Percentiles rank a stretch among this genome's conserved stretches.
Conservation (phyloP, 2,329 filamentous ascomycete species). For the Xylogone sp. region DNA sequence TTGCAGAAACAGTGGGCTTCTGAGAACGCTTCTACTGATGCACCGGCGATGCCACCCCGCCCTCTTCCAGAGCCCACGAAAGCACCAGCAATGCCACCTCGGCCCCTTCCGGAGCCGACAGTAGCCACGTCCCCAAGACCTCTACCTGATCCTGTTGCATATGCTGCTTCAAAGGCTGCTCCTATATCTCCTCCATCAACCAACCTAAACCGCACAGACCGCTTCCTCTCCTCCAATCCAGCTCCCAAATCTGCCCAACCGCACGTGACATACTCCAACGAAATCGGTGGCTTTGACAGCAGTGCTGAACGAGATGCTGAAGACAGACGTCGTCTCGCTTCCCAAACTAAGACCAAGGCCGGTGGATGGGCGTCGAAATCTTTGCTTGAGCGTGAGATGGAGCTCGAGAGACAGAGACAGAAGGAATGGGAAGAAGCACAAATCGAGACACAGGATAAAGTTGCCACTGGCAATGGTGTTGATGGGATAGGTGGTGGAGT, state of each 20-base stretch:
- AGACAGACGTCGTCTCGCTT: constrained; percentile 41
- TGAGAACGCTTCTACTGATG: constrained; percentile 11
- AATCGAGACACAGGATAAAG: constrained; percentile 49
- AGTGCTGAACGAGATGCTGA: constrained; percentile 46
- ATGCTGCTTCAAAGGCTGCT: constrained; percentile 13
- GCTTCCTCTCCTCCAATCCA: constrained; percentile 44
- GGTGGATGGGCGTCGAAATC: constrained; percentile 50
- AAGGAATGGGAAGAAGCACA: constrained; percentile 71
- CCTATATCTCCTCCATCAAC: constrained; percentile 13
- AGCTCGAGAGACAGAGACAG: constrained; percentile 54
- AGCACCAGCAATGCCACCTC: constrained; percentile 12
- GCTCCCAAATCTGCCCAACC: constrained; percentile 32
- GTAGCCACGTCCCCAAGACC: constrained; percentile 5
- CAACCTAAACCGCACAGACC: constrained; percentile 40
- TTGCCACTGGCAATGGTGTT: constrained; percentile 42
- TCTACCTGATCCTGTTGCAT: constrained; percentile 14
- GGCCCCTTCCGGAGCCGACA: constrained; percentile 33
- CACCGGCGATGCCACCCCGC: constrained; percentile 22
- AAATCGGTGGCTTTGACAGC: constrained; percentile 33
- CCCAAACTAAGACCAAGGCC: constrained; percentile 48
- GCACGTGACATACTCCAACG: constrained; percentile 35
- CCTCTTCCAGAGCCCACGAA: constrained; percentile 26
- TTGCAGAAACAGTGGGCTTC: constrained; percentile 39
- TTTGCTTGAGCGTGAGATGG: constrained; percentile 57
- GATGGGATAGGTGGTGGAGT: constrained; percentile 66